These are phyloP conservation scores for Auriculariales sp. DNA, from an alignment of 768 basidiomycete genomes.

Conservation along the genomic window DNA sequence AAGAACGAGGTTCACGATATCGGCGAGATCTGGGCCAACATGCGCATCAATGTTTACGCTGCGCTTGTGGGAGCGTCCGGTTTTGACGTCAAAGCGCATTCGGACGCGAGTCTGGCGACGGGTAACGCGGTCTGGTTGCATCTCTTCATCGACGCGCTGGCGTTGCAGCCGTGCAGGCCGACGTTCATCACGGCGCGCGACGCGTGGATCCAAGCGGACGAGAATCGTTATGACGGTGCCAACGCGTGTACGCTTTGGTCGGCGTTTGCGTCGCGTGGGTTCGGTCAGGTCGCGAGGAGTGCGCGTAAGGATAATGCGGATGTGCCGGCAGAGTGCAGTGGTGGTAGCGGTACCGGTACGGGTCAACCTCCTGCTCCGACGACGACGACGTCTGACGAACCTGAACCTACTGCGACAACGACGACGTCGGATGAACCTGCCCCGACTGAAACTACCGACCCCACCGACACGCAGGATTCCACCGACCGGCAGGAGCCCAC, in stretches of 20 bases:
- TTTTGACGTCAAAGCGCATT: constrained; percentile 19
- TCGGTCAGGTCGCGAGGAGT: constrained; percentile 28
- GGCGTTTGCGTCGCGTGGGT: constrained; percentile 33
- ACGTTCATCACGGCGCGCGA: constrained; percentile 33
- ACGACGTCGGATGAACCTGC: no score
- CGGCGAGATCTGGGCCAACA: constrained; percentile 42
- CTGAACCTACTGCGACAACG: no score
- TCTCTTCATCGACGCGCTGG: constrained; percentile 33
- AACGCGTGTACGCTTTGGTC: constrained; percentile 30
- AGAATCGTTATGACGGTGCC: constrained; percentile 27
- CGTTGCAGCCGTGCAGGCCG: constrained; percentile 32
- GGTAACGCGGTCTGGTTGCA: constrained; percentile 41
- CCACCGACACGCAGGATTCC: no score
- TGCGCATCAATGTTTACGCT: constrained; percentile 21
- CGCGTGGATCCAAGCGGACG: constrained; percentile 38
- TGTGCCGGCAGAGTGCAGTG: no score
- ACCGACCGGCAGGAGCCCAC: no score
- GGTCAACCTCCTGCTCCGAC: no score
- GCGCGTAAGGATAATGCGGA: no score
- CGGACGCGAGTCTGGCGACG: constrained; percentile 23
- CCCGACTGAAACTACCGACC: no score
- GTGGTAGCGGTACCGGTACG: no score
- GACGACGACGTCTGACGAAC: no score
- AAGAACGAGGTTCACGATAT: constrained; percentile 23
- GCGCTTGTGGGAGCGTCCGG: constrained; percentile 14